phyloP scores from a whole-genome alignment of 441 rosid genomes.

The Euphorbia corollata region DNA sequence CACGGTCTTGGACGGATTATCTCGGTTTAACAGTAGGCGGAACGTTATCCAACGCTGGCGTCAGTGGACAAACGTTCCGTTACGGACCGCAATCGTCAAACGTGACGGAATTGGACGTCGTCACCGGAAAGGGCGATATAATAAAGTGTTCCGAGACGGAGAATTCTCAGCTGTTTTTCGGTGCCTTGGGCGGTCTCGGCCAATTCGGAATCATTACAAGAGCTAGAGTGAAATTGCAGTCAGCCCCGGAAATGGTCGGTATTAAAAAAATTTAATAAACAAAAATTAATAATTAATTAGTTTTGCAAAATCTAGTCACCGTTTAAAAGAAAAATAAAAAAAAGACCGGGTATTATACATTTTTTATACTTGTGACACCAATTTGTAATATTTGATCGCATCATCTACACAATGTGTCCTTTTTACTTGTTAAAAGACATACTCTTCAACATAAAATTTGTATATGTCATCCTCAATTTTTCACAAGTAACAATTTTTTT shows the following conservation, averaged over 20 bases:
- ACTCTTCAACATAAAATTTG: no score
- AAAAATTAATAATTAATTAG: neutral
- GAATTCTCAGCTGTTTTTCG: conserved; percentile 61
- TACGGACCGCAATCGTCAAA: conserved; percentile 78
- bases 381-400: no score
- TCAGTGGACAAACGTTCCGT: conserved; percentile 91
- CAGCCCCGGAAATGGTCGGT: conserved; percentile 74
- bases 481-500: no score
- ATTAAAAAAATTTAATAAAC: neutral
- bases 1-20: conserved; percentile 91
- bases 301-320: conserved; percentile 6
- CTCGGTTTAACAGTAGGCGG: conserved; percentile 83
- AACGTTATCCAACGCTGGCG: conserved; percentile 90
- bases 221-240: conserved; percentile 60
- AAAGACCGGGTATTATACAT: no score
- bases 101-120: conserved; percentile 81
- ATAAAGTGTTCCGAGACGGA: conserved; percentile 46
- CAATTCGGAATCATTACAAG: conserved; percentile 84
- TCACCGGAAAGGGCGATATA: conserved; percentile 65
- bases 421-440: no score
- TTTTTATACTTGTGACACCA: no score
- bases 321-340: no score
- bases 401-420: no score
- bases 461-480: no score
- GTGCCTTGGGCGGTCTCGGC: conserved; percentile 75